Base-by-base conservation (phyloP, 208 protist genomes). In the Acanthamoeba castellanii region DNA sequence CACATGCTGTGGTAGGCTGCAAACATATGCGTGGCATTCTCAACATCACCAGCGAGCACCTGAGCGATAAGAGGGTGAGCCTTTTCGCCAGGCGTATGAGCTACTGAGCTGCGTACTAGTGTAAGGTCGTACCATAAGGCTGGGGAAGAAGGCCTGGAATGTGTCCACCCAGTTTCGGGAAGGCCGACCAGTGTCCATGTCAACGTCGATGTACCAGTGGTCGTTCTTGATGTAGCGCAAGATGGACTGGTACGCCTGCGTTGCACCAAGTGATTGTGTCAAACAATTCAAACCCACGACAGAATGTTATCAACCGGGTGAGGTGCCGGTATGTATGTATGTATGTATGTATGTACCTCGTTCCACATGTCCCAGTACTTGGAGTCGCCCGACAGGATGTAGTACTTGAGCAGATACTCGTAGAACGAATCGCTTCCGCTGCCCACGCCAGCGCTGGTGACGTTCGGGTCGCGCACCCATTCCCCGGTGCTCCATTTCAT, bases 351-450 rank as follows among this genome's bases (percentile, higher is more conserved):
- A 57, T n/a, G 47, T 68, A 95, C 94, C 32, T 42, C 34, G 18
- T 94, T 6, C 57, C 96, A 97, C 20, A 97, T 95, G 11, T 93
- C n/a, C 50, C 87, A 66, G 70, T 97, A 96, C 47, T 97, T 70
- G 82, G 94, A 81, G 14, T 68, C 85, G 25, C 85, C 85, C 9
- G 55, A 92, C 3, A 55, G 52, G 64, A 76, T 76, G 64, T 92
- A 92, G n/a, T 95, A 55, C 95, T 99, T 99, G 55, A 98, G 93
- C 20, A 98, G 84, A 94, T 99, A 99, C 94, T 99, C 98, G 94
- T 97, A 97, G 66, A 96, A 98, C 89, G 96, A 98, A 94, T 99
- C 98, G 25, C 97, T 95, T 14, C 88, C 95, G 3, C 96, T 96
- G n/a, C 98, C 98, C n/a, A 99, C 95, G n/a, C 95, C 94, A 6